These are phyloP conservation scores for Eimeria praecox DNA, from an alignment of 169 alveolate species.

Conservation along the genomic window DNA sequence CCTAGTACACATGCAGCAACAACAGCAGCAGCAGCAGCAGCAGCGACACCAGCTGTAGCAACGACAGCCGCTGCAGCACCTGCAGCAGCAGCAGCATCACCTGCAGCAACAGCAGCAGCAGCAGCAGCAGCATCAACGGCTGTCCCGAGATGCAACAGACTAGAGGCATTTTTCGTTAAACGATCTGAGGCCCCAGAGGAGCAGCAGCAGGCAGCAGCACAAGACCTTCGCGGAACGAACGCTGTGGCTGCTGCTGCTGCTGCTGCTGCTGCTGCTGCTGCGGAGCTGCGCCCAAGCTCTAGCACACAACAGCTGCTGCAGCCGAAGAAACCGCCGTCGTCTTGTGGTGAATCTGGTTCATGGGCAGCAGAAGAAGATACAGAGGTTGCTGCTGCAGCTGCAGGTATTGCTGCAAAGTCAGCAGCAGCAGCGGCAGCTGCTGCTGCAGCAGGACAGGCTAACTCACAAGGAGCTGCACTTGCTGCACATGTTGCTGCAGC, in stretches of 20 bases:
- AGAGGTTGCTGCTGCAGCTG: constrained; percentile 50
- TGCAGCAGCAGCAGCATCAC: background rate
- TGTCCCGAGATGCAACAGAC: background rate
- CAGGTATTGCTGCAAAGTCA: constrained; percentile 37
- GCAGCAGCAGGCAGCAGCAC: constrained; percentile 63
- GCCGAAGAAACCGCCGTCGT: background rate
- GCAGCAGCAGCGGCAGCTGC: constrained; percentile 48
- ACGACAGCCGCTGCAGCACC: background rate
- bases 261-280: constrained; percentile 9
- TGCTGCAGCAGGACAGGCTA: constrained; percentile 31
- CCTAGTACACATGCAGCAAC: background rate
- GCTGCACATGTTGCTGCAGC: constrained; percentile 69
- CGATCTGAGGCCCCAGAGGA: background rate
- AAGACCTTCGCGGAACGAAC: background rate
- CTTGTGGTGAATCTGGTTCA: background rate
- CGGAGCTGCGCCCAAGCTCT: constrained; percentile 18
- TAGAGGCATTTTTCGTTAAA: constrained; percentile 12
- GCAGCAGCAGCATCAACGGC: background rate
- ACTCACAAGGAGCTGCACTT: constrained; percentile 35
- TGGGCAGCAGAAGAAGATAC: constrained; percentile 30
- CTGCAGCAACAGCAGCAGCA: background rate
- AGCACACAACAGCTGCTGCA: constrained; percentile 41
- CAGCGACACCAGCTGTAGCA: no score
- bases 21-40: background rate
- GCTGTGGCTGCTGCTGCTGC: constrained; percentile 11